Percentiles rank a stretch among this genome's conserved stretches.
phyloP scores from a whole-genome alignment of 345 rosid species.

The Ceriops decandra region DNA sequence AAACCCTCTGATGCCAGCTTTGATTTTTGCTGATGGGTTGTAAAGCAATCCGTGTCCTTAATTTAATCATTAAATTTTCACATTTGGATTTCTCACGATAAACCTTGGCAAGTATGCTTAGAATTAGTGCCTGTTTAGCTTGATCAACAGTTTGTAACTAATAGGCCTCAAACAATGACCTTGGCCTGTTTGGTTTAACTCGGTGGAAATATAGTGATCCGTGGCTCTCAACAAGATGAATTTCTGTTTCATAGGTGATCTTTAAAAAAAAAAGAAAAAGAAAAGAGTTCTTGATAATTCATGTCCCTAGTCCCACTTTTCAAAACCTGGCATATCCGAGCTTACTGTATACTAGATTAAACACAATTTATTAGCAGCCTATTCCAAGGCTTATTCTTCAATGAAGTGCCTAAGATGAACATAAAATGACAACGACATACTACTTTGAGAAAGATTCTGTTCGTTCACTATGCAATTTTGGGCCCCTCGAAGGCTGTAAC shows the following conservation, averaged over 20 bases:
- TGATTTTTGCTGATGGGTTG: neutral
- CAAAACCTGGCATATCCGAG: conserved; percentile 8
- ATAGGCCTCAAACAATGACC: no score
- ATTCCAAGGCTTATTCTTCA: conserved; percentile 14
- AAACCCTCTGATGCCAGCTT: no score
- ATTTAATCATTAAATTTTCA: neutral
- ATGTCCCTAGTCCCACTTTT: neutral
- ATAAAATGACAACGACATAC: neutral
- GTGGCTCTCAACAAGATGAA: neutral
- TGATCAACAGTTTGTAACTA: no score
- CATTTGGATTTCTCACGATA: neutral
- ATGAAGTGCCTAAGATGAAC: neutral
- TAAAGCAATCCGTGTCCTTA: neutral
- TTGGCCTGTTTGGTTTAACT: neutral
- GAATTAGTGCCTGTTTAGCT: no score
- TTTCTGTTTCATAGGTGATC: neutral
- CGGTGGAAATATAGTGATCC: neutral
- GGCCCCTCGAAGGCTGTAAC: neutral
- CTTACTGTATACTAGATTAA: neutral
- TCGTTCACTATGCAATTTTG: neutral
- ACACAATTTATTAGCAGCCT: conserved; percentile 10
- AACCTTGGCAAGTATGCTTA: neutral
- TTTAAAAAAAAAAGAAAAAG: no score
- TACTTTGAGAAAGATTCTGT: neutral
- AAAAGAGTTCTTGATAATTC: neutral